phyloP scores from a whole-genome alignment of 2,329 filamentous ascomycete species.

The Grosmannia huntii region DNA sequence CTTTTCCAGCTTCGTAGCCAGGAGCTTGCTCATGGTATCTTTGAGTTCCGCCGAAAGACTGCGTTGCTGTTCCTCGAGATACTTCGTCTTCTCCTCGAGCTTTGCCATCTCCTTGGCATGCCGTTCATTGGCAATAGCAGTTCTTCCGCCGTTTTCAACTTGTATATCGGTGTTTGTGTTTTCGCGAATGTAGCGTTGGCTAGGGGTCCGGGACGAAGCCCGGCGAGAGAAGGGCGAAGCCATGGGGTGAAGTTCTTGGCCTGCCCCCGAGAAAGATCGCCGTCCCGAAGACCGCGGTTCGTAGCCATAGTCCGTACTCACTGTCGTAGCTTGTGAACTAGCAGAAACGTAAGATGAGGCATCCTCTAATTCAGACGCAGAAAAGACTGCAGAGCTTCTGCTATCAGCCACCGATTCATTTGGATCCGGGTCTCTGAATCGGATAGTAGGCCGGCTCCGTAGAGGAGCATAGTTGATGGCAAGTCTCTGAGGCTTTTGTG shows the following conservation, averaged over 20 bases:
- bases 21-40: neutral
- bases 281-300: neutral
- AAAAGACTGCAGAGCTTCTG: neutral
- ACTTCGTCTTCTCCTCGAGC: neutral
- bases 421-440: neutral
- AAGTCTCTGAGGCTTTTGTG: neutral
- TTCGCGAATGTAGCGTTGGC: neutral
- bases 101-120: neutral
- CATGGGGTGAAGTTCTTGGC: neutral
- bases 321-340: conserved; percentile 6
- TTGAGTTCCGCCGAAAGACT: neutral
- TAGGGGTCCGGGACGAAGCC: neutral
- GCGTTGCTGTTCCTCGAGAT: neutral
- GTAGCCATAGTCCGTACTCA: conserved; percentile 1
- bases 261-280: neutral
- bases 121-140: neutral
- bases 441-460: neutral
- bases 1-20: neutral
- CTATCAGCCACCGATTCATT: neutral
- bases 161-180: neutral
- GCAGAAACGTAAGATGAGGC: conserved; percentile 2
- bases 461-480: neutral
- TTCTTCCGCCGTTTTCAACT: neutral
- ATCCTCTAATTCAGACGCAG: conserved; percentile 3
- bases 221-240: neutral